Conservation (phyloP, 768 basidiomycete genomes). For the Boletus fagicola region DNA sequence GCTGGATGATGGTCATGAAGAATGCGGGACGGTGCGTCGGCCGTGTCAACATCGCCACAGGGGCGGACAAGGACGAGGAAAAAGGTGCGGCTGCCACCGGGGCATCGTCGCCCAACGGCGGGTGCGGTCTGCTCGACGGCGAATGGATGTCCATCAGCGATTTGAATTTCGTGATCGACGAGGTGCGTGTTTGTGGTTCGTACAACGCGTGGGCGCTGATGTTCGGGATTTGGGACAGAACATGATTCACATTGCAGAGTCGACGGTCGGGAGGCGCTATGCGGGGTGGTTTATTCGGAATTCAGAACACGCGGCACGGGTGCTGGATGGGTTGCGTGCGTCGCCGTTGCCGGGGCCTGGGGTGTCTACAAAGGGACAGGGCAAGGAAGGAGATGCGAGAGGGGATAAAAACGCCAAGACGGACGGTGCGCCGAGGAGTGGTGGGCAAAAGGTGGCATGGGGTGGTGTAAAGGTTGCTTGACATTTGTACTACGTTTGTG, state of each 20-base stretch:
- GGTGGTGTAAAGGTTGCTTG: conserved; percentile 37
- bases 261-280: conserved; percentile 88
- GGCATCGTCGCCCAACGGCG: conserved; percentile 15
- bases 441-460: conserved; percentile 58
- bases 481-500: too few relatives aligned
- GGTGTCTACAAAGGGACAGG: conserved; percentile 5
- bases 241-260: conserved; percentile 95
- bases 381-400: conserved; percentile 19
- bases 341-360: conserved; percentile 46
- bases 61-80: conserved; percentile 39
- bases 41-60: conserved; percentile 40
- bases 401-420: conserved; percentile 27
- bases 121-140: conserved; percentile 72
- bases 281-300: conserved; percentile 98
- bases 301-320: conserved; percentile 86
- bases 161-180: conserved; percentile 92
- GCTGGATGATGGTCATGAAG: conserved; percentile 97
- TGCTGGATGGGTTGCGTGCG: conserved; percentile 72
- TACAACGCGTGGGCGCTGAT: neutral
- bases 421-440: conserved; percentile 35
- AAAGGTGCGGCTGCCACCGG: conserved; percentile 10
- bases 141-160: conserved; percentile 88
- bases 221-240: conserved; percentile 49
- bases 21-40: conserved; percentile 75
- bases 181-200: conserved; percentile 49